phyloP scores from a whole-genome alignment of 2,329 filamentous ascomycete genomes.

The Pleurostoma richardsiae region DNA sequence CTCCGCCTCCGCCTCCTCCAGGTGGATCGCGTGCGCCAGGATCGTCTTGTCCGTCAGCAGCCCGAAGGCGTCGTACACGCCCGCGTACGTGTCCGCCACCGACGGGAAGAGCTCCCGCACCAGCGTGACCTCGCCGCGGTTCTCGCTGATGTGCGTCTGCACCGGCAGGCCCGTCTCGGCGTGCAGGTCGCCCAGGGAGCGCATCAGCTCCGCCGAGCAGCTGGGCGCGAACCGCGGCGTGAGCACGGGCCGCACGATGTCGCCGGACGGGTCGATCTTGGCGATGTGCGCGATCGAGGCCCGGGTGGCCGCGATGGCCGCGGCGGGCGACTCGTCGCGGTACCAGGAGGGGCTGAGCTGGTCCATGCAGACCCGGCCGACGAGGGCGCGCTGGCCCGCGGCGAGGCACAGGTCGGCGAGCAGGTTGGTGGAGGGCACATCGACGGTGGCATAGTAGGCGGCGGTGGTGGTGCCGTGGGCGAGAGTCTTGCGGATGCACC shows the following conservation, averaged over 20 bases:
- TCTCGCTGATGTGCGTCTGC: conserved; percentile 91
- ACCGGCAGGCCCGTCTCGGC: conserved; percentile 59
- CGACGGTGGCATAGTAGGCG: conserved; percentile 89
- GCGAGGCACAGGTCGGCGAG: conserved; percentile 78
- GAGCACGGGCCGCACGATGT: conserved; percentile 71
- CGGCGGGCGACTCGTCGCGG: conserved; percentile 62
- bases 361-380: conserved; percentile 97
- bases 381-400: conserved; percentile 80
- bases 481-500: conserved; percentile 74
- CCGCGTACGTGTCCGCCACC: conserved; percentile 55
- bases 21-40: conserved; percentile 79
- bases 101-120: conserved; percentile 67
- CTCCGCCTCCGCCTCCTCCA: conserved; percentile 60
- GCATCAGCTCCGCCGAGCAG: conserved; percentile 57
- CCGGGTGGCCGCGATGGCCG: conserved; percentile 50
- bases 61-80: conserved; percentile 70
- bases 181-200: conserved; percentile 59
- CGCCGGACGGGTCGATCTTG: conserved; percentile 58
- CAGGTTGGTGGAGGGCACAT: conserved; percentile 84
- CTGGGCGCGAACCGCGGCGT: conserved; percentile 67
- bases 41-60: conserved; percentile 71
- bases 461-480: conserved; percentile 90
- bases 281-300: conserved; percentile 61
- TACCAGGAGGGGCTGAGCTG: conserved; percentile 72
- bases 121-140: conserved; percentile 65